Conservation (phyloP, 2,329 filamentous ascomycete genomes). For the Didymellaceae sp. region DNA sequence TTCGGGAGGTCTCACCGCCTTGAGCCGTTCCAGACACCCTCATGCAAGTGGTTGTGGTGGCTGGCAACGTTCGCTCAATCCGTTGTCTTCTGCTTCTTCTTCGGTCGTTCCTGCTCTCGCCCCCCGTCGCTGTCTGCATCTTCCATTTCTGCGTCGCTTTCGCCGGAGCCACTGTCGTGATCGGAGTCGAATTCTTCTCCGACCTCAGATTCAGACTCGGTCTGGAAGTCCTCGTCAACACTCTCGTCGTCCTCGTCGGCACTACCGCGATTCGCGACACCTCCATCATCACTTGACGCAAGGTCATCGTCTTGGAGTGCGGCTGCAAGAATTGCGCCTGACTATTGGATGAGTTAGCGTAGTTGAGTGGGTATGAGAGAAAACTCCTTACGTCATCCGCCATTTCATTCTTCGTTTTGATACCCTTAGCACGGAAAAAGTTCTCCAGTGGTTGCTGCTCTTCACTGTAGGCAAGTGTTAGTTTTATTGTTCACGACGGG, state of each 20-base stretch:
- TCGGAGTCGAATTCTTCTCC: conserved; percentile 94
- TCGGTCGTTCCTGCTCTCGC: conserved; percentile 62
- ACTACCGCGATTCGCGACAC: conserved; percentile 79
- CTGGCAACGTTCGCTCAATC: conserved; percentile 30
- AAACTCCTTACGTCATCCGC: conserved; percentile 79
- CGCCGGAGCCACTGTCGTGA: conserved; percentile 83
- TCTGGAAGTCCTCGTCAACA: conserved; percentile 93
- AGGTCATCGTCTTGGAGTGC: conserved; percentile 85
- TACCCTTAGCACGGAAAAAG: conserved; percentile 94
- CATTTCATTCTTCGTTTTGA: conserved; percentile 98
- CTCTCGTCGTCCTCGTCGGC: conserved; percentile 97
- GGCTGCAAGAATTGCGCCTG: conserved; percentile 71
- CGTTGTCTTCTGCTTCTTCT: conserved; percentile 68
- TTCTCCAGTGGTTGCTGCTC: conserved; percentile 95
- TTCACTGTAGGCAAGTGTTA: conserved; percentile 61
- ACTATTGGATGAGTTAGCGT: conserved; percentile 48
- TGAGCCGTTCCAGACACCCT: conserved; percentile 6
- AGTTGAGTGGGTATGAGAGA: not conserved
- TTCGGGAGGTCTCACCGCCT: conserved; percentile 25
- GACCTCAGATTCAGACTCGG: conserved; percentile 90
- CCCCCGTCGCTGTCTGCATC: conserved; percentile 65
- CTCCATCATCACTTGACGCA: conserved; percentile 77
- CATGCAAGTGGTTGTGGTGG: conserved; percentile 8
- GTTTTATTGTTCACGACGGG: conserved; percentile 6
- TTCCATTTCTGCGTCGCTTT: conserved; percentile 68